Evolutionary conservation across 441 rosid species (phyloP), one percentile per base, ranked within the genome.

Genomic region (Syzygium malaccense): DNA sequence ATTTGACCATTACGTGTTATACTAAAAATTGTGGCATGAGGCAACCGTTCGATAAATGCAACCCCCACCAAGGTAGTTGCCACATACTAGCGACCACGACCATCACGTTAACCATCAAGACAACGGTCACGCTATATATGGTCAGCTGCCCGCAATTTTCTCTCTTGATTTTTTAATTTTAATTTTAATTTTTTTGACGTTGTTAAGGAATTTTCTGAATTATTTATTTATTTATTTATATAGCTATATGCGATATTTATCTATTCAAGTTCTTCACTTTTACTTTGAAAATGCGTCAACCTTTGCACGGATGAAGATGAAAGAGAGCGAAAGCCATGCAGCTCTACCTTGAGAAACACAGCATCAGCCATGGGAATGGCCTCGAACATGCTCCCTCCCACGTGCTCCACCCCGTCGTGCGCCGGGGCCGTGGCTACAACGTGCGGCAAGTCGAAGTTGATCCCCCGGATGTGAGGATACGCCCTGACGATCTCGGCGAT

Each of bases 401-500:
- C 88, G 56, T 91, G 94, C 4, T 87, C 19, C 48, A 94, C 94
- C 8, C 94, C 94, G 1, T 62, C 60, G 37, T 87, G 8, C 0
- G 20, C 7, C 2, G 93, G 92, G 6, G 95, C 95, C 3, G 89
- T 86, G 26, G 92, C 89, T 4, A 93, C 85, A 2, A 93, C 93
- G 56, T 93, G 95, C 2, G 92, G 92, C 89, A 93, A 75, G 91
- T 94, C 95, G 14, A 91, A 93, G 89, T 93, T 92, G 11, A 88
- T 86, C 15, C 91, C 94, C 85, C 83, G 90, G 85, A 94, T 90
- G 78, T 91, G 92, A 15, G 94, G 94, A 88, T 86, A 86, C 1
- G 89, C 54, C 56, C 90, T 92, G 45, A 93, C 93, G 57, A 93
- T 87, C 92, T 91, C 91, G 11, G 89, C 88, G 1, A 94, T 13